Base-by-base conservation (phyloP, 345 rosid genomes). In the Psidium guajava region DNA sequence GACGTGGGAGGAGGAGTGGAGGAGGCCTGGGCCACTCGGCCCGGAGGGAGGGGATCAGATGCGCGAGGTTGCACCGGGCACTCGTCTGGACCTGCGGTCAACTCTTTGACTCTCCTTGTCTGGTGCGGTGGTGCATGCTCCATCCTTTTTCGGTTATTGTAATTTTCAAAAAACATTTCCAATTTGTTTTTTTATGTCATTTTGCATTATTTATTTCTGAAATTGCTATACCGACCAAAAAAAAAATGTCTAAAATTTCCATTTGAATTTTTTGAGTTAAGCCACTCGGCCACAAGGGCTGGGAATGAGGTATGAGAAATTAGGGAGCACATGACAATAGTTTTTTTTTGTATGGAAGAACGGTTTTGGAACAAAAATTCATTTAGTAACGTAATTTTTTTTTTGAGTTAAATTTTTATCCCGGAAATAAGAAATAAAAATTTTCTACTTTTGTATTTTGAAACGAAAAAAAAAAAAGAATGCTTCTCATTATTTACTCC, bases 261-360 rank as follows among this genome's bases (percentile, higher is more conserved):
- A 61, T 28, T 28, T 61, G 74, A 61, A 61, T 61, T 18, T 61
- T 61, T 36, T 36, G 40, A 61, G 21, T 28, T 1, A 61, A 0
- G 1, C 42, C 0, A 40, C 42, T 61, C 0, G 40, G 28, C 2
- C 0, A 1, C 32, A 14, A 28, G 40, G 21, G 21, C 15, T 28
- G 42, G 32, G 42, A 61, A 14, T 0, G 21, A 3, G 21, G 5
- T 28, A 61, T 61, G 21, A 4, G 27, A 27, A 58, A 8, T 58
- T 5, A n/a, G 13, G 51, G 12, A 2, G 51, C 12, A 11, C 12
- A 47, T 47, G 11, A 49, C 51, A 49, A 10, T 11, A 49, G 11
- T 49, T 49, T 49, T 49, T 9, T 47, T 47, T 47, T 47, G 8
- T 47, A 3, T 47, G 8, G 10, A 1, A 8, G 10, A 47, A 47